Conservation (phyloP, 179 eudicot genomes). For the Pouteria campechiana region DNA sequence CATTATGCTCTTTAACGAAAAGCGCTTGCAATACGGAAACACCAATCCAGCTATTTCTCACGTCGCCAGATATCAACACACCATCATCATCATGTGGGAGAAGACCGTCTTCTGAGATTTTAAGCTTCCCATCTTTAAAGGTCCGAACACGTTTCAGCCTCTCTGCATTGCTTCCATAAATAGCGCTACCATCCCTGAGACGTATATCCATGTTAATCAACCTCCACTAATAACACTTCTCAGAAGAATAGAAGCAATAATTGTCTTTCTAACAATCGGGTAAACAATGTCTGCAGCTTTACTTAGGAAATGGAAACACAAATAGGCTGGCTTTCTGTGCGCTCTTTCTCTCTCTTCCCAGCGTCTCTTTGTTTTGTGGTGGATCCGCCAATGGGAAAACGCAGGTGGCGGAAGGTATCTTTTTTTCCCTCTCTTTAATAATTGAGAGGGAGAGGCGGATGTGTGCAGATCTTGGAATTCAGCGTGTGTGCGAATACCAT, state of each 20-base stretch:
- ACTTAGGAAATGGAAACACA: too few relatives aligned
- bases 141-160: conserved; percentile 5
- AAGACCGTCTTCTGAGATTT: conserved; percentile 6
- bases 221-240: too few relatives aligned
- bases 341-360: too few relatives aligned
- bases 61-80: conserved; percentile 7
- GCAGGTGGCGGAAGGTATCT: too few relatives aligned
- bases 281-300: too few relatives aligned
- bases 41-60: conserved; percentile 9
- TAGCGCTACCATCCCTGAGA: conserved; percentile 14
- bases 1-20: conserved; percentile 10
- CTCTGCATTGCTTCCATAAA: conserved; percentile 5
- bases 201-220: too few relatives aligned
- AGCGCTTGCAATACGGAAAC: conserved; percentile 7
- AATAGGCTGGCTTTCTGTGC: too few relatives aligned
- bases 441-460: not conserved
- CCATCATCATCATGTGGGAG: conserved; percentile 7
- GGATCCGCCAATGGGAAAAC: too few relatives aligned
- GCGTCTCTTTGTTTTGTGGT: too few relatives aligned
- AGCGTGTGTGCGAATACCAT: conserved; percentile 45
- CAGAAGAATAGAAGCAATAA: too few relatives aligned
- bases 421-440: not conserved
- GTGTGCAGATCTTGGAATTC: conserved; percentile 37
- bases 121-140: conserved; percentile 12
- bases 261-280: too few relatives aligned